Evolutionary conservation across 495 filamentous ascomycete species (phyloP).

Genomic region (Penicillium psychrofluorescens): DNA sequence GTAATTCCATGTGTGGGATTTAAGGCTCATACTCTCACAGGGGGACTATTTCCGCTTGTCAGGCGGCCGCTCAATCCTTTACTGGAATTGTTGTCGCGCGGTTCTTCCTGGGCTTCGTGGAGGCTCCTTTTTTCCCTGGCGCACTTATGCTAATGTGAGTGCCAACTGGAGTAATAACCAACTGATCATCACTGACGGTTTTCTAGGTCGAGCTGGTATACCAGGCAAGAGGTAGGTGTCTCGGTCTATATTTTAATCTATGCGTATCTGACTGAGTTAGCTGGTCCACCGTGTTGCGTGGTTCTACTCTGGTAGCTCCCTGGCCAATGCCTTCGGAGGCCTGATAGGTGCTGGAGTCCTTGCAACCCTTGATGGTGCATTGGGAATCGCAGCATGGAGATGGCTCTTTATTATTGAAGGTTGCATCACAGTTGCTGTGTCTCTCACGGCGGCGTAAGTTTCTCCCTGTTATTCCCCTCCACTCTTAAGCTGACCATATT

Average conservation of each 20-base stretch:
- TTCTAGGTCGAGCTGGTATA: constrained; percentile 16
- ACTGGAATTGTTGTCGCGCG: constrained; percentile 29
- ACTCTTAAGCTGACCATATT: too few species aligned
- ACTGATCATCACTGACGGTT: constrained; percentile 1
- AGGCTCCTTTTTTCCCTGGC: constrained; percentile 43
- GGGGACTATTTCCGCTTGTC: constrained; percentile 19
- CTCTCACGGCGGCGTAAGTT: constrained; percentile 10
- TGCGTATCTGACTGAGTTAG: too few species aligned
- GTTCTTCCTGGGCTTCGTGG: constrained; percentile 33
- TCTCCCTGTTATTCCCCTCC: too few species aligned
- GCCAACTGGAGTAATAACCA: background rate
- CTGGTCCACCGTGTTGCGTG: constrained; percentile 10
- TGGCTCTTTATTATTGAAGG: constrained; percentile 19
- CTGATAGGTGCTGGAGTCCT: constrained; percentile 13
- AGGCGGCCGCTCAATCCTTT: constrained; percentile 34
- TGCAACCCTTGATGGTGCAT: constrained; percentile 8
- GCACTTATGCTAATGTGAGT: constrained; percentile 24
- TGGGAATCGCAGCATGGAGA: constrained; percentile 13
- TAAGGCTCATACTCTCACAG: background rate
- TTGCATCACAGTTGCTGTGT: constrained; percentile 13
- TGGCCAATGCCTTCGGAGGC: constrained; percentile 19
- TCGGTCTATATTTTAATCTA: too few species aligned
- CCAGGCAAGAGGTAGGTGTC: constrained; percentile 10
- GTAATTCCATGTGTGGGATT: too few species aligned
- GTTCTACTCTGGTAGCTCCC: constrained; percentile 15